Evolutionary conservation across 495 filamentous ascomycete genomes (phyloP).

Genomic region (Neurospora tetraspora): DNA sequence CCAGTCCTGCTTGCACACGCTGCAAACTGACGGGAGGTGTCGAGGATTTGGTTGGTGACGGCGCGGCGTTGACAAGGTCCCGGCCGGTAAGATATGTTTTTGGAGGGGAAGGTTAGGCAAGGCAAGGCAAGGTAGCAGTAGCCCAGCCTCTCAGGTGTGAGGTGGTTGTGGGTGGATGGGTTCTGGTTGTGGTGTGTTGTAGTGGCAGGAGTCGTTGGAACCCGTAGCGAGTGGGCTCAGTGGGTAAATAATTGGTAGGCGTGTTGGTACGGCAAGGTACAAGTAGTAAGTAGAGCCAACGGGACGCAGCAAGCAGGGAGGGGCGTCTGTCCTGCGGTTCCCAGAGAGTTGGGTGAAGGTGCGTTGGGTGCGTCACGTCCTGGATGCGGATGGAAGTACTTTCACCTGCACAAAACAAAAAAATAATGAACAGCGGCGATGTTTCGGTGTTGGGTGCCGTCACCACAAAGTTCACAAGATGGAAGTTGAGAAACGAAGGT

Average conservation of each 20-base stretch:
- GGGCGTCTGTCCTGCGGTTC: neutral
- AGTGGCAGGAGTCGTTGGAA: neutral
- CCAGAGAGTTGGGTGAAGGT: neutral
- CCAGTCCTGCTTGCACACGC: neutral
- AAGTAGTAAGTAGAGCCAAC: neutral
- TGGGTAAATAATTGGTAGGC: neutral
- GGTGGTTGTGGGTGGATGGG: neutral
- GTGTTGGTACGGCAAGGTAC: neutral
- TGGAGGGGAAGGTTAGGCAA: neutral
- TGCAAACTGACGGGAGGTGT: neutral
- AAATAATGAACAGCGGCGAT: neutral
- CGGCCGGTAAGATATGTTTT: neutral
- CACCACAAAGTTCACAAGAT: neutral
- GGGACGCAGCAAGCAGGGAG: neutral
- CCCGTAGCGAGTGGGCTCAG: neutral
- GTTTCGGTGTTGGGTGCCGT: neutral
- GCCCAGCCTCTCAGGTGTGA: neutral
- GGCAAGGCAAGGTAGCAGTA: neutral
- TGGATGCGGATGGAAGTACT: neutral
- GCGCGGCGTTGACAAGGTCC: neutral
- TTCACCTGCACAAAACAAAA: neutral
- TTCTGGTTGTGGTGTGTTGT: neutral
- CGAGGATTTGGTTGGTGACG: neutral
- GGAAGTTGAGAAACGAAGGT: neutral
- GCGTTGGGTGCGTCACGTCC: neutral